A percentile compares a stretch with the other conserved stretches of the same genome.
Conservation (phyloP, 805 yeast genomes). For the Sugiyamaella americana region DNA sequence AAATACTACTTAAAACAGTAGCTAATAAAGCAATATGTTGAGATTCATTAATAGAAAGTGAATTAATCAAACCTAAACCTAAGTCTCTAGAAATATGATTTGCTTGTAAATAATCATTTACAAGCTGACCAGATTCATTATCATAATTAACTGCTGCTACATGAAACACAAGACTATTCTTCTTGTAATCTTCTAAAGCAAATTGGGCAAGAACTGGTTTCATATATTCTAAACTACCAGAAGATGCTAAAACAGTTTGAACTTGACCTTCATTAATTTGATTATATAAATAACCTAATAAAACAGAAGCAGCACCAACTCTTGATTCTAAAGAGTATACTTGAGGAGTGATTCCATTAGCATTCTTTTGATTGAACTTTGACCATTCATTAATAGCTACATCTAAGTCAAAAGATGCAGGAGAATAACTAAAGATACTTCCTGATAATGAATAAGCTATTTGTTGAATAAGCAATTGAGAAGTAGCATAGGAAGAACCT, state of each 20-base stretch:
- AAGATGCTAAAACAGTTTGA: constrained; percentile 49
- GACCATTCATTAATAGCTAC: constrained; percentile 58
- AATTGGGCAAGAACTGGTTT: constrained; percentile 47
- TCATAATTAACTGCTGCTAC: constrained; percentile 75
- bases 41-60: constrained; percentile 55
- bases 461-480: constrained; percentile 29
- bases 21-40: constrained; percentile 64
- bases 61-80: constrained; percentile 63
- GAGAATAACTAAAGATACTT: constrained; percentile 51
- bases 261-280: constrained; percentile 23
- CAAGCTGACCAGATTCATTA: constrained; percentile 43
- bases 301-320: constrained; percentile 74
- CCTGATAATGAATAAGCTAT: constrained; percentile 31
- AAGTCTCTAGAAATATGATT: constrained; percentile 56
- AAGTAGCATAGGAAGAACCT: constrained; percentile 23
- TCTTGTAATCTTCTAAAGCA: constrained; percentile 20
- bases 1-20: constrained; percentile 43
- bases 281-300: constrained; percentile 58
- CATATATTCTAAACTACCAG: constrained; percentile 64
- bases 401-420: constrained; percentile 58
- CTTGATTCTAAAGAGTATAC: constrained; percentile 58
- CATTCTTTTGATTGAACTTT: constrained; percentile 44
- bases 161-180: constrained; percentile 57
- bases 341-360: constrained; percentile 53
- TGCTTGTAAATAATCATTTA: constrained; percentile 58